A percentile compares a stretch with the other conserved stretches of the same genome.
These are phyloP conservation scores for Manihot esculenta DNA, from an alignment of 441 rosid genomes.

Conservation along the genomic window DNA sequence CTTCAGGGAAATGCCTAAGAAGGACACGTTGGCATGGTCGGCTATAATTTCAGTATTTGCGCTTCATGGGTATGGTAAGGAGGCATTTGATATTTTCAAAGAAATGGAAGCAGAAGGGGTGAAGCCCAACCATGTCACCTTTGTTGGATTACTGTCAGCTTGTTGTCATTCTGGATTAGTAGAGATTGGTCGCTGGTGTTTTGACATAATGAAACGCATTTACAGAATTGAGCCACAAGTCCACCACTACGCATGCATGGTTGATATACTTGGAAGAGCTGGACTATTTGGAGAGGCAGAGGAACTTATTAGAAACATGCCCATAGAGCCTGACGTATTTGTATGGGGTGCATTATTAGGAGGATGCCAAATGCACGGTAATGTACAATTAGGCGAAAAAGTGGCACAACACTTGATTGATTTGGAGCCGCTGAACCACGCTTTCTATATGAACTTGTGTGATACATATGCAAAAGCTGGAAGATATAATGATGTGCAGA, in stretches of 20 bases:
- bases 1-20: constrained; percentile 44
- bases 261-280: constrained; percentile 50
- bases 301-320: constrained; percentile 47
- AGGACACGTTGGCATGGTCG: constrained; percentile 57
- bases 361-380: constrained; percentile 56
- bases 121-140: constrained; percentile 60
- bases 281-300: constrained; percentile 52
- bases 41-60: constrained; percentile 62
- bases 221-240: constrained; percentile 46
- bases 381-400: constrained; percentile 49
- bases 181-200: constrained; percentile 49
- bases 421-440: constrained; percentile 55
- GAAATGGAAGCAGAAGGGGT: constrained; percentile 46
- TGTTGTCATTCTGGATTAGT: constrained; percentile 60
- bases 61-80: constrained; percentile 43
- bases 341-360: constrained; percentile 69
- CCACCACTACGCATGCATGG: constrained; percentile 61
- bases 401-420: constrained; percentile 43
- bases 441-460: constrained; percentile 49
- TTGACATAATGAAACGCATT: constrained; percentile 37
- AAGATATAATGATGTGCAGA: constrained; percentile 41
- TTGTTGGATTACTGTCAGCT: constrained; percentile 55
- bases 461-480: constrained; percentile 52
- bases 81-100: constrained; percentile 44
- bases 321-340: constrained; percentile 50